Conservation (phyloP, 2,329 filamentous ascomycete genomes). For the Mycosphaerella sp. region DNA sequence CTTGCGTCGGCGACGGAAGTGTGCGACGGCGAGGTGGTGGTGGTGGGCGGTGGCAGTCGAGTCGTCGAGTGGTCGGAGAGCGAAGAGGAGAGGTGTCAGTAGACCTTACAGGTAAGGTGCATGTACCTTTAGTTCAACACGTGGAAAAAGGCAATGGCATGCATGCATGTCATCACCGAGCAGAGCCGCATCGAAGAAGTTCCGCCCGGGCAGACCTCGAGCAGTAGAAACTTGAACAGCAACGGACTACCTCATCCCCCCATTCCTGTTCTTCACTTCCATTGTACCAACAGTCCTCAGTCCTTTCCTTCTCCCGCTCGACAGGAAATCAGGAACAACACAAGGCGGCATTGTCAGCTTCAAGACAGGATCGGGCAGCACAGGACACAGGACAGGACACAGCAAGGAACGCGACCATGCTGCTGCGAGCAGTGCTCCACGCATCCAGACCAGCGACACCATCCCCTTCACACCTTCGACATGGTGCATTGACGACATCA, state of each 20-base stretch:
- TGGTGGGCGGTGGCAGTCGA: too few species aligned
- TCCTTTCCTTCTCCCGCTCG: not conserved
- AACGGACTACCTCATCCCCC: too few species aligned
- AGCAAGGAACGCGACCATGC: slow-evolving; percentile 21
- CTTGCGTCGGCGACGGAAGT: too few species aligned
- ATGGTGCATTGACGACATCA: slow-evolving; percentile 13
- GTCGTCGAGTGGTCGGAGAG: not conserved
- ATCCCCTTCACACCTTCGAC: slow-evolving; percentile 15
- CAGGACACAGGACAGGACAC: not conserved
- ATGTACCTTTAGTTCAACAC: too few species aligned
- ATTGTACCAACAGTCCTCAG: not conserved
- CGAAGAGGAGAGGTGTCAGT: not conserved
- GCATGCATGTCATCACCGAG: not conserved
- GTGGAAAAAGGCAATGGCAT: not conserved
- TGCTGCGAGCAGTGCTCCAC: slow-evolving; percentile 29
- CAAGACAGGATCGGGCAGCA: not conserved
- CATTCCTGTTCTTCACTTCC: too few species aligned
- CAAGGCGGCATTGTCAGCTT: not conserved
- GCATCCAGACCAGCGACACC: slow-evolving; percentile 16
- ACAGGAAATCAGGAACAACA: too few species aligned
- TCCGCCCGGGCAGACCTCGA: too few species aligned
- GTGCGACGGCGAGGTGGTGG: too few species aligned
- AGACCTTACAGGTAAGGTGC: too few species aligned
- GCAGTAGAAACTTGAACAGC: too few species aligned
- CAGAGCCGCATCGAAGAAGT: not conserved